phyloP scores from a whole-genome alignment of 495 filamentous ascomycete species.

The Penicillium odoratum region DNA sequence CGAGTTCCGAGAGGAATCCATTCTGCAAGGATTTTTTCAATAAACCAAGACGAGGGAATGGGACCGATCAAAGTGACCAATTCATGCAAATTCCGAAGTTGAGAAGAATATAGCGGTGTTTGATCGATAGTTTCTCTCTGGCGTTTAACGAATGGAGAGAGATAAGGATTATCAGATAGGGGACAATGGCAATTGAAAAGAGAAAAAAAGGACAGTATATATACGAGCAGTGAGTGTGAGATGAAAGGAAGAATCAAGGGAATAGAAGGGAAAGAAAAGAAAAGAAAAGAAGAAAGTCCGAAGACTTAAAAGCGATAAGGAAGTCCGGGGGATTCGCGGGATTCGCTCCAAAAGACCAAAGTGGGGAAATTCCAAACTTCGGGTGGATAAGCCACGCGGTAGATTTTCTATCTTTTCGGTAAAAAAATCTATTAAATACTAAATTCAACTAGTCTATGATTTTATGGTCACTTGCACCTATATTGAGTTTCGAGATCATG shows the following conservation, averaged over 20 bases:
- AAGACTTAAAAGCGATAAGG: constrained; percentile 8
- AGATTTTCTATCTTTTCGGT: constrained; percentile 1
- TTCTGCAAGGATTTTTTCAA: constrained; percentile 2
- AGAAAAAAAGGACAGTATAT: neutral
- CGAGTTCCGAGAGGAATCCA: constrained; percentile 24
- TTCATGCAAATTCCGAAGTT: neutral
- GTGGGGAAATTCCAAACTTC: neutral
- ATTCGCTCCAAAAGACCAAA: neutral
- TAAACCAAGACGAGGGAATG: neutral
- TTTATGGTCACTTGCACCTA: neutral
- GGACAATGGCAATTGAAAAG: neutral
- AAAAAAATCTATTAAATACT: neutral
- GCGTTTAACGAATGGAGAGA: neutral
- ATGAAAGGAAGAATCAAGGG: constrained; percentile 12
- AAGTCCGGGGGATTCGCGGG: constrained; percentile 18
- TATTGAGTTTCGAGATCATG: neutral
- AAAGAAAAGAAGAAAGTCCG: constrained; percentile 6
- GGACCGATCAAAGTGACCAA: neutral
- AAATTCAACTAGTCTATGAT: too few relatives aligned
- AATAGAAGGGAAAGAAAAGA: constrained; percentile 1
- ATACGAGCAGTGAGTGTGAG: neutral
- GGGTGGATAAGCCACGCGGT: constrained; percentile 8
- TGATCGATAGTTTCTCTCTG: neutral
- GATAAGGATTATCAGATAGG: neutral
- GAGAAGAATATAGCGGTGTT: neutral